phyloP scores from a whole-genome alignment of 345 rosid species.

The Eucalyptus brandiana region DNA sequence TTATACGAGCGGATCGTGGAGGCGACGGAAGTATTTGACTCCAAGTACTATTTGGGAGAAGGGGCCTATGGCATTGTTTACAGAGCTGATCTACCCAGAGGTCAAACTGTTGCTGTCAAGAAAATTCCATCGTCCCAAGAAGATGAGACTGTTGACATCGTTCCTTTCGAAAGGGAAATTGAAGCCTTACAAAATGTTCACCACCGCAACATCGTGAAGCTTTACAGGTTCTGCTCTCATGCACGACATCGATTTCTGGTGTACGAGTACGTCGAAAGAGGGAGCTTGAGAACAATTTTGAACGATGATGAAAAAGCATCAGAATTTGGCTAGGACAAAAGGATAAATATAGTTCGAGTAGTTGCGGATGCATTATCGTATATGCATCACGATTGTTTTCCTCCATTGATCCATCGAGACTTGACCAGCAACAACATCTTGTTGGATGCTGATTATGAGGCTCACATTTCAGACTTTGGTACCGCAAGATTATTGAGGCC shows the following conservation, averaged over 20 bases:
- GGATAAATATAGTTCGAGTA: background rate
- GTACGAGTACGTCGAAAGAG: background rate
- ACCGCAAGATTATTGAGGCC: background rate
- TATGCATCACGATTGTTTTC: background rate
- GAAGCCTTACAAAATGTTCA: background rate
- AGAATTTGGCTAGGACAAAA: background rate
- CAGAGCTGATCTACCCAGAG: background rate
- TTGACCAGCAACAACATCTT: conserved; percentile 2
- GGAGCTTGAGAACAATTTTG: background rate
- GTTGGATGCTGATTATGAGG: background rate
- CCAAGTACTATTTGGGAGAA: background rate
- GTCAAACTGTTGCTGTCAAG: background rate
- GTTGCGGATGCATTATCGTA: background rate
- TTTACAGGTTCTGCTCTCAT: background rate
- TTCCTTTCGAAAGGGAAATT: background rate
- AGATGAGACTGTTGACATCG: background rate
- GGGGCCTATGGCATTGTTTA: background rate
- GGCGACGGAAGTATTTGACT: background rate
- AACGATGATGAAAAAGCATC: background rate
- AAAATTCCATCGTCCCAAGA: background rate
- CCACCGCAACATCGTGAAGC: background rate
- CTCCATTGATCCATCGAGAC: conserved; percentile 1
- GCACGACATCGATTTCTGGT: background rate
- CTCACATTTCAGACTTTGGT: background rate
- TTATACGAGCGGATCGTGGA: background rate